Percentiles rank a stretch among this genome's conserved stretches.
These are phyloP conservation scores for Arthrinium puccinioides DNA, from an alignment of 2,329 filamentous ascomycete species.

Conservation along the genomic window DNA sequence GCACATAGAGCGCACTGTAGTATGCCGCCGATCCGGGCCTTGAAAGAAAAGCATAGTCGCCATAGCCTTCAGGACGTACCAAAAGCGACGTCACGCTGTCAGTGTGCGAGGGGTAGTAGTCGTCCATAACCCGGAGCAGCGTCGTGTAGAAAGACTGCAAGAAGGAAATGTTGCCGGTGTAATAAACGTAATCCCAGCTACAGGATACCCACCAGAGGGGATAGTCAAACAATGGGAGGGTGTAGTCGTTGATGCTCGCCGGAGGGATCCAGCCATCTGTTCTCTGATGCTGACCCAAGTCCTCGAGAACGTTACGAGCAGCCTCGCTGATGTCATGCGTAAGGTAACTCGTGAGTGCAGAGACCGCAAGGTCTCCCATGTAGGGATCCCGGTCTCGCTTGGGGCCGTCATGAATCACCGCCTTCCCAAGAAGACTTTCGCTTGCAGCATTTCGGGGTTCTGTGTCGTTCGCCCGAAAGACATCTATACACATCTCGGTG, in stretches of 20 bases:
- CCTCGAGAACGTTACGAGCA: conserved; percentile 38
- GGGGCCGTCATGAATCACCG: conserved; percentile 41
- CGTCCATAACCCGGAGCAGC: conserved; percentile 33
- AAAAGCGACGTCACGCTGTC: conserved; percentile 31
- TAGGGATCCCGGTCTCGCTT: conserved; percentile 48
- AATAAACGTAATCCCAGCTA: conserved; percentile 40
- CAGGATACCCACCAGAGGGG: conserved; percentile 45
- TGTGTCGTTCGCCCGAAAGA: conserved; percentile 38
- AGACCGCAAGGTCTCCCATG: conserved; percentile 42
- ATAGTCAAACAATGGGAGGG: conserved; percentile 42
- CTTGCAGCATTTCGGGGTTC: conserved; percentile 38
- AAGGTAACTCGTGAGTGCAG: conserved; percentile 39
- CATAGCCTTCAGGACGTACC: conserved; percentile 34
- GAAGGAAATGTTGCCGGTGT: conserved; percentile 38
- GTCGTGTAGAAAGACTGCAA: conserved; percentile 31
- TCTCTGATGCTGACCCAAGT: conserved; percentile 40
- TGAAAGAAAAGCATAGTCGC: conserved; percentile 44
- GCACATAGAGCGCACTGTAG: conserved; percentile 43
- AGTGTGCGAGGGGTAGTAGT: conserved; percentile 36
- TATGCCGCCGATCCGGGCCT: conserved; percentile 41
- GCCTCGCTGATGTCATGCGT: conserved; percentile 34
- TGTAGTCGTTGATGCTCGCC: conserved; percentile 42
- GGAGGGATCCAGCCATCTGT: conserved; percentile 47
- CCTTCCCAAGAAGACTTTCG: conserved; percentile 33
- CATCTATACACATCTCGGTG: conserved; percentile 39